Evolutionary conservation across 163 green algal genomes (phyloP).

Genomic region (Scenedesmus sp.): DNA sequence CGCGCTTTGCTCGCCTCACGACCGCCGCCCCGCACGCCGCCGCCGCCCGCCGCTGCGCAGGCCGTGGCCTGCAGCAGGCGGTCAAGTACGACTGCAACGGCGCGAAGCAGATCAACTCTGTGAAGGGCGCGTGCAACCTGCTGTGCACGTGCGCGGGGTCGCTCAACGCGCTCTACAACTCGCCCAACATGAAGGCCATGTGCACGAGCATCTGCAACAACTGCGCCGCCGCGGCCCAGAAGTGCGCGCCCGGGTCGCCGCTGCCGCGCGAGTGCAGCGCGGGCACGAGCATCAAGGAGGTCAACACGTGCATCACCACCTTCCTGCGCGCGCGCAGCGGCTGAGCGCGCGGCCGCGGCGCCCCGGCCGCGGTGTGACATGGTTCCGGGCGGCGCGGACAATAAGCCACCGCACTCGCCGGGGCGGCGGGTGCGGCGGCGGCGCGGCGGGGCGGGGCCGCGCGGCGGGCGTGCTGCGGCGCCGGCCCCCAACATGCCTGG

Average conservation of each 20-base stretch:
- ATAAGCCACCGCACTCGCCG: too few species aligned
- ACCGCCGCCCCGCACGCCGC: too few species aligned
- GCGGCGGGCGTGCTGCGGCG: too few species aligned
- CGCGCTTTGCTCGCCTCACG: too few species aligned
- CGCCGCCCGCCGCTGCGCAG: too few species aligned
- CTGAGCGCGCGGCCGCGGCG: too few species aligned
- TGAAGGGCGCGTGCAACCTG: constrained; percentile 14
- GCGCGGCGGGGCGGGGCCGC: too few species aligned
- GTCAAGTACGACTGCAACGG: constrained; percentile 25
- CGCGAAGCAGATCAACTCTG: constrained; percentile 15
- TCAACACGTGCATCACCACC: constrained; percentile 37
- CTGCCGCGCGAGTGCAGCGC: constrained; percentile 5
- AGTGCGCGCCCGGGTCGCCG: not conserved
- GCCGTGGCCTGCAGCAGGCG: constrained; percentile 18
- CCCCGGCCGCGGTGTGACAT: too few species aligned
- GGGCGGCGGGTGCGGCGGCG: too few species aligned
- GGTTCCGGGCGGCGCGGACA: too few species aligned
- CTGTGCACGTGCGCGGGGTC: constrained; percentile 34
- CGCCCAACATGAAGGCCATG: not conserved
- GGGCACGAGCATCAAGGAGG: constrained; percentile 17
- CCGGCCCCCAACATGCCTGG: too few species aligned
- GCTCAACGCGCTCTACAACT: constrained; percentile 3
- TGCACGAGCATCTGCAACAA: constrained; percentile 1
- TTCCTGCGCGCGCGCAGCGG: too few species aligned
- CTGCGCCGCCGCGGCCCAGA: constrained; percentile 6